Evolutionary conservation across 164 flowering plant species (phyloP).

Genomic region (Vitis rupestris): DNA sequence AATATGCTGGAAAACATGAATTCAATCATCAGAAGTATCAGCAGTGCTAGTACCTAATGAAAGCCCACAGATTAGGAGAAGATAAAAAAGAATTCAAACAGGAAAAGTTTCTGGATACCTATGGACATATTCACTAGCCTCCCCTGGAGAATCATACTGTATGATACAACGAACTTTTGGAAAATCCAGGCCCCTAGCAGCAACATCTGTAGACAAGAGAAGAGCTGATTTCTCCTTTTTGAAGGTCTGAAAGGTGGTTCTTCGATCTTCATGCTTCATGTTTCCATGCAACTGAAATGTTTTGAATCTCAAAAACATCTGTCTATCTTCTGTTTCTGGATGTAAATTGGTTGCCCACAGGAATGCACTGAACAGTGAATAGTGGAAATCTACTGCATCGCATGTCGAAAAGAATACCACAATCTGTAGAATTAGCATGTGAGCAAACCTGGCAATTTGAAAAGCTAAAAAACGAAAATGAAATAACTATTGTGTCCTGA

Average conservation of each 20-base stretch:
- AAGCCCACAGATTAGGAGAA: not conserved
- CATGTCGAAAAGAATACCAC: conserved; percentile 96
- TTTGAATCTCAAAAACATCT: conserved; percentile 56
- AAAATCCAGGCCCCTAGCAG: conserved; percentile 95
- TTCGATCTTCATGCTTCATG: conserved; percentile 83
- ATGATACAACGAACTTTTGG: conserved; percentile 84
- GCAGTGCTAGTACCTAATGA: no score
- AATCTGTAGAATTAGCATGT: conserved; percentile 44
- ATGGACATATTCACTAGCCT: conserved; percentile 94
- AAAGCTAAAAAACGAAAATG: not conserved
- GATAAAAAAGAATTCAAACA: not conserved
- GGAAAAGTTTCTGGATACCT: conserved; percentile 41
- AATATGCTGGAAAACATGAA: not conserved
- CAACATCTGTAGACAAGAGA: conserved; percentile 86
- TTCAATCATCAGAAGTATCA: no score
- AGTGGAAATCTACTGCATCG: conserved; percentile 92
- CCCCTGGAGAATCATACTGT: conserved; percentile 98
- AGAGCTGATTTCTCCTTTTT: conserved; percentile 74
- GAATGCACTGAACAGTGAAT: conserved; percentile 62
- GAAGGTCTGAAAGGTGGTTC: conserved; percentile 65
- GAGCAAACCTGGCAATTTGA: not conserved
- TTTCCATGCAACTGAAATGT: conserved; percentile 80
- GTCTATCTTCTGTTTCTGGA: conserved; percentile 31
- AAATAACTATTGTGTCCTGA: no score
- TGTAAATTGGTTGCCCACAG: conserved; percentile 42